phyloP scores from a whole-genome alignment of 306 rosid genomes.

The Castanospermum australe region DNA sequence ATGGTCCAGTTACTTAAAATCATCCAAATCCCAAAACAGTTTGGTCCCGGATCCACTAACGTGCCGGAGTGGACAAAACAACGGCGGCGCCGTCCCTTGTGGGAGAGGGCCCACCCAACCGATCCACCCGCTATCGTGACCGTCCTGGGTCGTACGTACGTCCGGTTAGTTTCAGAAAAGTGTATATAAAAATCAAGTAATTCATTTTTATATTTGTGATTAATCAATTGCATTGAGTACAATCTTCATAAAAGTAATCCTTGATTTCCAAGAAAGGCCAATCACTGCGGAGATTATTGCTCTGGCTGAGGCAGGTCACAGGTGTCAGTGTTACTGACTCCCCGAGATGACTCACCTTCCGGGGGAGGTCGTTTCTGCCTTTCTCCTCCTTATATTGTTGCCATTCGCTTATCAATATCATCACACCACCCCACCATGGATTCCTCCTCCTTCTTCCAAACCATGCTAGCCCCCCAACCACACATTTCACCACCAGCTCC shows the following conservation, averaged over 20 bases:
- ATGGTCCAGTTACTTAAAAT: too few relatives aligned
- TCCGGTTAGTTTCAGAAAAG: neutral
- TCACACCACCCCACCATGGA: constrained; percentile 9
- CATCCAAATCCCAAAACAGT: too few relatives aligned
- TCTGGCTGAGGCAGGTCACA: neutral
- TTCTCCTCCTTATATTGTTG: neutral
- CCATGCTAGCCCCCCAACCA: constrained; percentile 5
- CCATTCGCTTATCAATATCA: too few relatives aligned
- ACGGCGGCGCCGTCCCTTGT: neutral
- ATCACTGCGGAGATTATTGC: neutral
- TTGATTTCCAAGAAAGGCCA: constrained; percentile 1
- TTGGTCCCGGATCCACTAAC: neutral
- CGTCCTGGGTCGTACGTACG: constrained; percentile 49
- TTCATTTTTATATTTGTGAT: neutral
- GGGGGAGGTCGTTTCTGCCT: constrained; percentile 45
- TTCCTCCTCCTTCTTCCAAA: neutral
- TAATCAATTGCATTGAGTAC: neutral
- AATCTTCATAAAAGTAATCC: neutral
- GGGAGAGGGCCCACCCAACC: neutral
- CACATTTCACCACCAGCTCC: neutral
- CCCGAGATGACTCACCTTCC: constrained; percentile 13
- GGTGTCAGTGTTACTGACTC: neutral
- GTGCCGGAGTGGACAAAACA: neutral
- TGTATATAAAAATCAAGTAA: neutral
- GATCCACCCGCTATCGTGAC: neutral